phyloP scores from a whole-genome alignment of 495 filamentous ascomycete genomes.

The Aspergillus ellipticus region DNA sequence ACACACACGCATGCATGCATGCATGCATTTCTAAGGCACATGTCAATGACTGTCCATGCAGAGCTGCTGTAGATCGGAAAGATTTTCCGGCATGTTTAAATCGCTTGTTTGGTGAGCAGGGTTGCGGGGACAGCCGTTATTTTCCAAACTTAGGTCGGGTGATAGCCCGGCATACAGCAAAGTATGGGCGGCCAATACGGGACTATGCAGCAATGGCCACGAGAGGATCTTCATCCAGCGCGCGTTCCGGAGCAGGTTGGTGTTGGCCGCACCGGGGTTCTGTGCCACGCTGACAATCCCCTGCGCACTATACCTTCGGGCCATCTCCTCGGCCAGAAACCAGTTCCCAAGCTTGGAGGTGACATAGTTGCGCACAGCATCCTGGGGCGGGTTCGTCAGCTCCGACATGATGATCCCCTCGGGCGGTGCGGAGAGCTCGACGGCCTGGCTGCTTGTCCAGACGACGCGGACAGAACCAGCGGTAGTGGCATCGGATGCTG shows the following conservation, averaged over 20 bases:
- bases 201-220: constrained; percentile 22
- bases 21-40: no score
- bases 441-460: constrained; percentile 25
- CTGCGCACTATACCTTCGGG: constrained; percentile 19
- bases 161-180: constrained; percentile 41
- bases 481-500: background rate
- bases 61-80: no score
- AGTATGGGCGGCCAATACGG: constrained; percentile 36
- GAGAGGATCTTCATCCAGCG: constrained; percentile 15
- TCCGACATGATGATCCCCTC: constrained; percentile 22
- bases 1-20: no score
- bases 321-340: constrained; percentile 31
- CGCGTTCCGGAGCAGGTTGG: constrained; percentile 24
- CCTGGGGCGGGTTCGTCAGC: constrained; percentile 13
- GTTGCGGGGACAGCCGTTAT: no score
- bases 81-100: no score
- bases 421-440: constrained; percentile 21
- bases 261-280: constrained; percentile 41
- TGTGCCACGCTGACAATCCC: constrained; percentile 35
- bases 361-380: constrained; percentile 26
- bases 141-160: constrained; percentile 27
- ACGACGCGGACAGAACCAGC: constrained; percentile 26
- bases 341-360: constrained; percentile 39
- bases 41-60: no score
- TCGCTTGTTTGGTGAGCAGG: no score